Base-by-base conservation (phyloP, 345 rosid species). In the Iberis pinnata region DNA sequence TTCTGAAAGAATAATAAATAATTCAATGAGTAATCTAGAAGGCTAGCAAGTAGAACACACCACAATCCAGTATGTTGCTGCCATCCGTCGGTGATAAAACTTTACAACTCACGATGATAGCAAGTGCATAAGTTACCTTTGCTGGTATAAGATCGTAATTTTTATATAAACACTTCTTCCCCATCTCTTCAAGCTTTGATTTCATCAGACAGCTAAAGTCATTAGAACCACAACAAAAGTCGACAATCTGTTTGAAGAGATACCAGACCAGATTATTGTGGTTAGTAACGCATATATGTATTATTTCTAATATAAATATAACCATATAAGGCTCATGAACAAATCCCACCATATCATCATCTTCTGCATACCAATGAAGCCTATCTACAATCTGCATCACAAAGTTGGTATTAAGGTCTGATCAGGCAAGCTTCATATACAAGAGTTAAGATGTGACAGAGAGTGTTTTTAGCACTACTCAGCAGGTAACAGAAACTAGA, bases 201-300 rank as follows among this genome's bases (percentile, higher is more conserved):
- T 80, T 86, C 96, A 83, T 74, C 39, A 84, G 58, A 57, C 77
- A 66, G 61, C 98, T 92, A 53, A 92, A 92, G 67, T 92, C 93
- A 72, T 92, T 92, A 49, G 96, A 82, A 49, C 98, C 98, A 61
- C 96, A 92, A 53, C 96, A 92, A 71, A 84, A 84, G 76, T 92
- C 98, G 14, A 92, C 93, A 60, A 88, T 65, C 96, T 92, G 88
- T 60, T 59, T 37, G 58, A 66, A 12, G 53, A 65, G 39, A 63
- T 29, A 60, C 49, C 22, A 66, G 49, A 16, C 25, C 22, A 59
- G 50, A 60, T 39, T 39, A 53, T 58, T 51, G 12, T 29, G n/a
- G n/a, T n/a, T n/a, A 59, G 27, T 10, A 6, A 26, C 14, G 42
- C 22, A 42, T 29, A 43, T 56, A 47, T 45, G 12, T 16, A 17